Evolutionary conservation across 257 asterid species (phyloP), one percentile per base, ranked within the genome.

Genomic region (Salvia splendens): DNA sequence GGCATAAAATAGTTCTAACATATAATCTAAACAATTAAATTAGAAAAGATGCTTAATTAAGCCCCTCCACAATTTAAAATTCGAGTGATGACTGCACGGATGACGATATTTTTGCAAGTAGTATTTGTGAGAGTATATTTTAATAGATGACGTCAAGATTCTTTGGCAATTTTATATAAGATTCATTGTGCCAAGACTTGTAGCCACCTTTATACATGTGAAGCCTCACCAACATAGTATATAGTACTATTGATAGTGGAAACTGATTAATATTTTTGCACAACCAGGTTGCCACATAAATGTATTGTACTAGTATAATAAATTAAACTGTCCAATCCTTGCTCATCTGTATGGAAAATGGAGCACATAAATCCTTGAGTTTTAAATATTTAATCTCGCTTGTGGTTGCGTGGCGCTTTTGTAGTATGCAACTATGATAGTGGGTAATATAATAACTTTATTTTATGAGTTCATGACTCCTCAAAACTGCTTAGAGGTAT

Each of bases 201-300:
- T 9, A 36, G 15, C 58, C 30, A 33, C 28, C 64, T 66, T 15
- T 8, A 11, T 11, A 32, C 60, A 35, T 49, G 61, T 60, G 67
- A 43, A 12, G 43, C 67, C 74, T 28, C 32, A n/a, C 30, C 69
- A 50, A 30, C 20, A 46, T 3, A 33, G 0, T 51, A 54, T 24
- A 20, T 20, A 20, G 24, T 20, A 20, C 24, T 24, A 55, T 3
- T 8, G 33, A 16, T 12, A 73, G 30, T 8, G 36, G 12, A 8
- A 38, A 40, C n/a, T 24, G 48, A 36, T 6, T 7, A 2, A 0
- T 36, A 1, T 48, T 41, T 68, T 64, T 24, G 68, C 79, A 48
- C 42, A 41, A 71, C 59, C 81, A 76, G 58, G 61, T 76, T 42
- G 58, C 82, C 79, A 16, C 79, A 76, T 79, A 68, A 20, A 2